Evolutionary conservation across 192 early-diverging fungal genomes (phyloP).

Genomic region (Helicostylum pulchrum): DNA sequence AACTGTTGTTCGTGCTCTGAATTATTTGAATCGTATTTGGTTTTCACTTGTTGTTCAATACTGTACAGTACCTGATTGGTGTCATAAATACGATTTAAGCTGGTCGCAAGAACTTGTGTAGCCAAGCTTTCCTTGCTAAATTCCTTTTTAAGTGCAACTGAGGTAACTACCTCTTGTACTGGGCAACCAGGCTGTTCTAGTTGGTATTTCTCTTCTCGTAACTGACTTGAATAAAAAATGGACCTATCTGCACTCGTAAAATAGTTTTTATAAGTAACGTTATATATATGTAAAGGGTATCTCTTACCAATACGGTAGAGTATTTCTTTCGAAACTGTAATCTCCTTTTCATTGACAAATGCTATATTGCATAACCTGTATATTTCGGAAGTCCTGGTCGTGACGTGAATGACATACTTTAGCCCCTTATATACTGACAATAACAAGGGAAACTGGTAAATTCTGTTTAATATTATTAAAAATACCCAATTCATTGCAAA

Average conservation of each 20-base stretch:
- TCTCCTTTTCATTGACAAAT: neutral
- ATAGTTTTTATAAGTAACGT: neutral
- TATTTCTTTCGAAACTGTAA: neutral
- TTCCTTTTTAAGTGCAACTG: neutral
- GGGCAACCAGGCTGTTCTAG: neutral
- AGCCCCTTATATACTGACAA: conserved; percentile 50
- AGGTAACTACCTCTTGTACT: neutral
- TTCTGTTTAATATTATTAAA: conserved; percentile 45
- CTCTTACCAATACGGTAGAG: conserved; percentile 17
- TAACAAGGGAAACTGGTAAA: conserved; percentile 48
- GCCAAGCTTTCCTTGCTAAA: conserved; percentile 2
- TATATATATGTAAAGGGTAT: neutral
- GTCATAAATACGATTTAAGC: neutral
- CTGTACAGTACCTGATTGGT: neutral
- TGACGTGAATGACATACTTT: conserved; percentile 49
- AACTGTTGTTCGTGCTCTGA: neutral
- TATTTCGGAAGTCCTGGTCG: conserved; percentile 63
- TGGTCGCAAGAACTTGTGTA: neutral
- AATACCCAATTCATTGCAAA: conserved; percentile 38
- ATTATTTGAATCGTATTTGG: conserved; percentile 8
- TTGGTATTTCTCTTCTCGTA: conserved; percentile 12
- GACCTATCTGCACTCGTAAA: conserved; percentile 36
- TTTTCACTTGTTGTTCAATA: neutral
- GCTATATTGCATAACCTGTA: conserved; percentile 44
- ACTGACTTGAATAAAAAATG: conserved; percentile 48